These are phyloP conservation scores for Calonectria hawksworthii DNA, from an alignment of 2,329 filamentous ascomycete genomes.

Conservation along the genomic window DNA sequence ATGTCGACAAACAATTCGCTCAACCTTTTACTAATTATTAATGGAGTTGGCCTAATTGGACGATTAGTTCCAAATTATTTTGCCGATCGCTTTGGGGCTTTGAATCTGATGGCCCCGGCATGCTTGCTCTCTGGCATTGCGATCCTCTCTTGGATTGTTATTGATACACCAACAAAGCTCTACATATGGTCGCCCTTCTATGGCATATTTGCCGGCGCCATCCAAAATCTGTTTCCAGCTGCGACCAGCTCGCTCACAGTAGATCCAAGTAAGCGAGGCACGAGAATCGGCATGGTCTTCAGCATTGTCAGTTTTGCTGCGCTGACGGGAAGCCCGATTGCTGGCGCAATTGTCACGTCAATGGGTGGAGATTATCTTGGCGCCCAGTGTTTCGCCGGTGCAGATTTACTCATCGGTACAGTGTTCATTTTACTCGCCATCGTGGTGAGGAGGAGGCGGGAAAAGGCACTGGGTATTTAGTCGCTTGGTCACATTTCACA, in stretches of 20 bases:
- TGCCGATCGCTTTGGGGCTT: background rate
- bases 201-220: conserved; percentile 11
- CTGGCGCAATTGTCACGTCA: conserved; percentile 9
- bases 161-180: conserved; percentile 3
- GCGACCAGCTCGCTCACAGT: background rate
- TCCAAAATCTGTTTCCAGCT: conserved; percentile 16
- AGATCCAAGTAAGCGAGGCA: conserved; percentile 1
- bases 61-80: conserved; percentile 8
- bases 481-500: background rate
- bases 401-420: conserved; percentile 11
- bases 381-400: conserved; percentile 7
- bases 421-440: conserved; percentile 5
- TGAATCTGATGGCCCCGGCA: background rate
- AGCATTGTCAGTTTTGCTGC: conserved; percentile 17
- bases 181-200: conserved; percentile 12
- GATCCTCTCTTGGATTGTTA: conserved; percentile 3
- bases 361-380: conserved; percentile 7
- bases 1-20: conserved; percentile 5
- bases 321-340: conserved; percentile 12
- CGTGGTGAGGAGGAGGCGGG: background rate
- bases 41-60: conserved; percentile 9
- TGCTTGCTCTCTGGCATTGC: conserved; percentile 3
- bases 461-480: background rate
- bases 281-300: conserved; percentile 13
- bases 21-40: conserved; percentile 9